Evolutionary conservation across 768 basidiomycete species (phyloP), one percentile per base, ranked within the genome.

Genomic region (Hydnum rufescens): DNA sequence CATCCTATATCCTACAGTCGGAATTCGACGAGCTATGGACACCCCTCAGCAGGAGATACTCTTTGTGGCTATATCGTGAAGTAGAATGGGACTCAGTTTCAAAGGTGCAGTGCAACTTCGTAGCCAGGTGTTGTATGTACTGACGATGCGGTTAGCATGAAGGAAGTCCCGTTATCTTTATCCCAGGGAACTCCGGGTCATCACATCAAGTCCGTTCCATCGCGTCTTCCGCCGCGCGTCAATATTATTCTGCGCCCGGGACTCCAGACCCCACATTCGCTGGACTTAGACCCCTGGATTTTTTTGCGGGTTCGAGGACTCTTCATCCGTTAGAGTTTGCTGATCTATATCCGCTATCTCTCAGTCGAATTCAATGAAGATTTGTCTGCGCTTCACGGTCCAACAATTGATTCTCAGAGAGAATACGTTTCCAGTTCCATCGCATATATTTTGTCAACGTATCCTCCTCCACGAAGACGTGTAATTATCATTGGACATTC

Each of bases 361-460:
- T 34, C 59, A 86, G 89, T 88, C 60, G 92, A 97, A 62, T 92
- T 89, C 69, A 95, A 96, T 60, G 95, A 96, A 65, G 95, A 96
- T 60, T 75, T 96, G 31, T 90, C 89, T 5, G 95, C 95, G 0
- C 85, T 97, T 59, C 88, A 96, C 66, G 87, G 87, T 0, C 73
- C 81, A 0, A 97, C 93, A 0, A 71, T 97, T 6, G 74, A 80
- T 55, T 75, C 85, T 3, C 82, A 99, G 65, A 82, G 78, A 22
- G 64, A 69, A 26, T 97, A 88, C 65, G 72, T 85, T 8, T 66
- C 74, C 31, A 68, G 71, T 42, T 80, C 82, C 13, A 76, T 95
- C 54, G 64, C 69, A 4, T 85, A 83, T 60, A 82, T 96, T 56
- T 74, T 90, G 34, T 79, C 82, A 0, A 68, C 77, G 26, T 95